Conservation (phyloP, 257 asterid genomes). For the Salvia splendens region DNA sequence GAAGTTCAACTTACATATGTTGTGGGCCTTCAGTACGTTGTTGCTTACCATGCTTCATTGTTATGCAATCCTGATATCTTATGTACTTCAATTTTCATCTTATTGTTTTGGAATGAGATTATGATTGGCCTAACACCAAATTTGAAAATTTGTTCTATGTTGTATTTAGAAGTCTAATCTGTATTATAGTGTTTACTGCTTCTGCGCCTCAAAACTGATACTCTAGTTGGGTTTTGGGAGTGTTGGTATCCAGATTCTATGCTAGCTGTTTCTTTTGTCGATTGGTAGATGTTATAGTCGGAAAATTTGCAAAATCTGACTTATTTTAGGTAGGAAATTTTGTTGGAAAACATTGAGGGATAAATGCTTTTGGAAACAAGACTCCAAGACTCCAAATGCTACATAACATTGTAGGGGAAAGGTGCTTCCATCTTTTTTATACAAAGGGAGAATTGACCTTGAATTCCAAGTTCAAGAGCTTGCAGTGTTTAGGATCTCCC, state of each 20-base stretch:
- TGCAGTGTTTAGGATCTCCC: not conserved
- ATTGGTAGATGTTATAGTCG: not conserved
- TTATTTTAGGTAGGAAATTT: not conserved
- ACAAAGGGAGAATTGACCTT: not conserved
- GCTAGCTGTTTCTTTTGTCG: constrained; percentile 10
- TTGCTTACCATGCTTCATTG: not conserved
- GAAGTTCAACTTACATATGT: constrained; percentile 59
- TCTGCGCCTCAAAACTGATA: not conserved
- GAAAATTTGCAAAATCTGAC: not conserved
- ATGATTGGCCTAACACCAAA: not conserved
- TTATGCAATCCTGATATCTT: not conserved
- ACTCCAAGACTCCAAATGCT: too few relatives aligned
- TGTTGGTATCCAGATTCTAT: not conserved
- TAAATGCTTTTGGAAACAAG: not conserved
- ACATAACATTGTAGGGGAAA: not conserved
- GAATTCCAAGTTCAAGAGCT: not conserved
- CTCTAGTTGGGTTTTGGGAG: constrained; percentile 9
- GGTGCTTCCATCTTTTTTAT: not conserved
- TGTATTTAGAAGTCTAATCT: not conserved
- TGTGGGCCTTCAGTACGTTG: constrained; percentile 59
- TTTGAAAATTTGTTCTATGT: not conserved
- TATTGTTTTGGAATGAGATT: not conserved
- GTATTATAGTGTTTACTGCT: not conserved
- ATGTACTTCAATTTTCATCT: not conserved
- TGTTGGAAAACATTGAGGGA: not conserved